Conservation (phyloP, 352 stramenopile genomes). For the Nothophytophthora sp. region DNA sequence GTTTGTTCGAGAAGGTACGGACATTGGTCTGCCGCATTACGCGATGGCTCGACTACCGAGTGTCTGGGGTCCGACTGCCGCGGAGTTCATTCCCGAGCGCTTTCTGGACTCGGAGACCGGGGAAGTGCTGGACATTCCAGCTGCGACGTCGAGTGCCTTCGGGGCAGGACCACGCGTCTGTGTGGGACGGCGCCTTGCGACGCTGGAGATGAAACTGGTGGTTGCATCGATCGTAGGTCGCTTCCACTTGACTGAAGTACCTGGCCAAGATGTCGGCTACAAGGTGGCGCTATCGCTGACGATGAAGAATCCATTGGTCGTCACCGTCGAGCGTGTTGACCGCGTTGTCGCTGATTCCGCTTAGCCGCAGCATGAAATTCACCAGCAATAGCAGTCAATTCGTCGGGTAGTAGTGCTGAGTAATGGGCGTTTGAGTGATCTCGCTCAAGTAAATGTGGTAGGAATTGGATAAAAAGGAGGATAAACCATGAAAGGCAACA, state of each 20-base stretch:
- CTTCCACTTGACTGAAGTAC: constrained; percentile 35
- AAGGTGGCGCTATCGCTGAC: constrained; percentile 35
- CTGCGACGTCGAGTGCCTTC: constrained; percentile 52
- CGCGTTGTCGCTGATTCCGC: constrained; percentile 1
- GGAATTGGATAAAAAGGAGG: too few relatives aligned
- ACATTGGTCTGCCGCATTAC: constrained; percentile 34
- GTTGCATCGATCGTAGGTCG: constrained; percentile 36
- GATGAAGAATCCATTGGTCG: constrained; percentile 24
- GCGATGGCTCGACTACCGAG: constrained; percentile 30
- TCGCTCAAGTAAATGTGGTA: too few relatives aligned
- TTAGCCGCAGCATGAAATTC: too few relatives aligned
- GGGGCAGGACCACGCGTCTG: constrained; percentile 47
- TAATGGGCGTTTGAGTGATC: too few relatives aligned
- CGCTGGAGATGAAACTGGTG: constrained; percentile 65
- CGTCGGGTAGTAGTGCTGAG: not conserved
- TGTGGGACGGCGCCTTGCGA: constrained; percentile 48
- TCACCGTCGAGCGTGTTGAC: constrained; percentile 8
- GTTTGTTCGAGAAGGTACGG: constrained; percentile 21
- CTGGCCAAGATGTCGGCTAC: constrained; percentile 30
- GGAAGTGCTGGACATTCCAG: constrained; percentile 17
- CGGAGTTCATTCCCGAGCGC: constrained; percentile 40
- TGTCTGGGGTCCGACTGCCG: constrained; percentile 40
- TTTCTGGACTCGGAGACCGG: constrained; percentile 27
- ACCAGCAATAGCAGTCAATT: not conserved
- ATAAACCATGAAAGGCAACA: not conserved